These are phyloP conservation scores for Myrmaecium sp. DNA, from an alignment of 2,329 filamentous ascomycete genomes.

Conservation along the genomic window DNA sequence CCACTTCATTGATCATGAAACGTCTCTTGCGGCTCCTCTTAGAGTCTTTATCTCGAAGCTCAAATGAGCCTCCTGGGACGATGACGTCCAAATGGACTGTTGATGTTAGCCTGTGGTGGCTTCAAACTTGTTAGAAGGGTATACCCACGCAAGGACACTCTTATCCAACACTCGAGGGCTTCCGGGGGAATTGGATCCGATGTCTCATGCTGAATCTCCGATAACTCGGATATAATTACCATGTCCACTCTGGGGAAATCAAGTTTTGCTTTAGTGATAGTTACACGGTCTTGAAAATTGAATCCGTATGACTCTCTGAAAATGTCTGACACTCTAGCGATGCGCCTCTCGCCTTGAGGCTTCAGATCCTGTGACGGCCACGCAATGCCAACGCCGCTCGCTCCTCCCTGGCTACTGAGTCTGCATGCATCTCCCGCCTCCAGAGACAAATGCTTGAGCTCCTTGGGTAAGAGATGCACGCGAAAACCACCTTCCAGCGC, in stretches of 20 bases:
- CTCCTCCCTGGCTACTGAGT: slow-evolving; percentile 24
- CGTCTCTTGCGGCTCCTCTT: slow-evolving; percentile 39
- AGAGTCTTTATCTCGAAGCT: slow-evolving; percentile 31
- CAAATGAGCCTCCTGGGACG: slow-evolving; percentile 53
- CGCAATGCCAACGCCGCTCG: slow-evolving; percentile 40
- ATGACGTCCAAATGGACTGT: slow-evolving; percentile 49
- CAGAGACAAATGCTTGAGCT: slow-evolving; percentile 37
- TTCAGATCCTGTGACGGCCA: slow-evolving; percentile 38
- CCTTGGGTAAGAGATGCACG: slow-evolving; percentile 39
- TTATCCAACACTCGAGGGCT: slow-evolving; percentile 15
- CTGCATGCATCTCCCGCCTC: slow-evolving; percentile 42
- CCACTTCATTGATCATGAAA: slow-evolving; percentile 44
- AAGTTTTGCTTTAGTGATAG: slow-evolving; percentile 39
- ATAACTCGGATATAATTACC: slow-evolving; percentile 33
- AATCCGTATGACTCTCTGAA: slow-evolving; percentile 58
- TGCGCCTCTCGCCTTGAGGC: slow-evolving; percentile 15
- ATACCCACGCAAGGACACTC: slow-evolving; percentile 15
- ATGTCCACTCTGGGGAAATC: slow-evolving; percentile 41
- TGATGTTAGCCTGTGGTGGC: slow-evolving; percentile 5
- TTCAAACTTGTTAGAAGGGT: not conserved
- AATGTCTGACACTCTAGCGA: slow-evolving; percentile 48
- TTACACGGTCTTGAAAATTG: slow-evolving; percentile 53
- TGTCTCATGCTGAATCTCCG: slow-evolving; percentile 3
- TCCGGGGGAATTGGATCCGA: too few relatives aligned
- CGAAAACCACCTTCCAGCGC: slow-evolving; percentile 41